Evolutionary conservation across 169 alveolate genomes (phyloP).

Genomic region (Plasmodium malariae): DNA sequence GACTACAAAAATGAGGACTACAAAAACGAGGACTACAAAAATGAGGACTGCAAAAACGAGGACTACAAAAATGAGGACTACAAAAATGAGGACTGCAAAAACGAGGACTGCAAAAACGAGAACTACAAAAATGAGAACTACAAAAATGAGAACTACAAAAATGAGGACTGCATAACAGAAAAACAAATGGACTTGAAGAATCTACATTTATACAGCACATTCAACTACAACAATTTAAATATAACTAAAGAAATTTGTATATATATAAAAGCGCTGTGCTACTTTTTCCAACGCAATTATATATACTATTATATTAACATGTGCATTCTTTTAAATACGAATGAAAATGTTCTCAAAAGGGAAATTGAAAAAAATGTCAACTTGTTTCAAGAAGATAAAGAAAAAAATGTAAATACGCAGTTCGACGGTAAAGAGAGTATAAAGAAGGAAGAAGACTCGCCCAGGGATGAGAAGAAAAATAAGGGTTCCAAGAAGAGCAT

Average conservation of each 20-base stretch:
- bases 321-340: conserved; percentile 46
- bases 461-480: not conserved
- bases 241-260: conserved; percentile 43
- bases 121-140: not conserved
- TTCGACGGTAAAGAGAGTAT: not conserved
- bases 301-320: conserved; percentile 52
- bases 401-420: not conserved
- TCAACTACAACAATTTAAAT: conserved; percentile 13
- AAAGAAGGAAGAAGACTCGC: not conserved
- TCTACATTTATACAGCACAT: conserved; percentile 39
- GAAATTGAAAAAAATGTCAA: conserved; percentile 16
- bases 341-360: conserved; percentile 15
- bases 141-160: not conserved
- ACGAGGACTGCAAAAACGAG: not conserved
- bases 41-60: not conserved
- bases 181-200: conserved; percentile 1
- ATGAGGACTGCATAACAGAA: no score
- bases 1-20: not conserved
- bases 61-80: conserved; percentile 5
- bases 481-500: not conserved
- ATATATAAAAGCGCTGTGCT: conserved; percentile 56
- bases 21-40: not conserved
- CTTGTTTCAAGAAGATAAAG: conserved; percentile 5
- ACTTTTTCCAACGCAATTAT: conserved; percentile 48
- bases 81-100: not conserved